Conservation (phyloP, 2,329 filamentous ascomycete species). For the Colletotrichum australisinense region DNA sequence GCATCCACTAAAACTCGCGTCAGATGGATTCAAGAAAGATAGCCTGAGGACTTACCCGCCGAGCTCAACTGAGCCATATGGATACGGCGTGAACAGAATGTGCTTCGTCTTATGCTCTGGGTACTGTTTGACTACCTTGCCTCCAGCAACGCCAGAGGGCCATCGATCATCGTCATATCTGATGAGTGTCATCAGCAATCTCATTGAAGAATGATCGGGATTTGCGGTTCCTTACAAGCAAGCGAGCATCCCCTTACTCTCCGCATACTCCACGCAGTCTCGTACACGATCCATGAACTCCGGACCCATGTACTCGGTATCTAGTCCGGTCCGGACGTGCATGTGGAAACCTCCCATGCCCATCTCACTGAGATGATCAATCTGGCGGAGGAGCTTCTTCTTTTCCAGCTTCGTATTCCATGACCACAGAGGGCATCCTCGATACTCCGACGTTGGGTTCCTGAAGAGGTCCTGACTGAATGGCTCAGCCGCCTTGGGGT, state of each 20-base stretch:
- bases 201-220: not conserved
- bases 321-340: constrained; percentile 45
- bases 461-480: constrained; percentile 43
- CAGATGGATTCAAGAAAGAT: not conserved
- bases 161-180: constrained; percentile 45
- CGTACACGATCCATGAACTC: constrained; percentile 45
- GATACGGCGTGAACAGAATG: constrained; percentile 41
- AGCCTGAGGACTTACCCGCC: constrained; percentile 15
- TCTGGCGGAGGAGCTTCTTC: constrained; percentile 43
- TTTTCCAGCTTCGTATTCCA: constrained; percentile 45
- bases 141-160: constrained; percentile 44
- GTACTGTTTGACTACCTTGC: constrained; percentile 41
- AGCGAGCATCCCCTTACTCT: constrained; percentile 45
- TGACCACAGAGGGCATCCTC: constrained; percentile 45
- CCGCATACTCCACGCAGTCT: constrained; percentile 45
- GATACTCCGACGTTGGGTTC: constrained; percentile 44
- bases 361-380: constrained; percentile 45
- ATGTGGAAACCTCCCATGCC: constrained; percentile 47
- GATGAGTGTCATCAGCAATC: not conserved
- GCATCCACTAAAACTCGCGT: not conserved
- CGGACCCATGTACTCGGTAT: constrained; percentile 45
- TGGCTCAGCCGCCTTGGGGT: constrained; percentile 40
- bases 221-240: constrained; percentile 37
- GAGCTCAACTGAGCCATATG: constrained; percentile 33
- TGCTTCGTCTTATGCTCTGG: constrained; percentile 43